These are phyloP conservation scores for Stagonosporopsis rhizophila DNA, from an alignment of 2,329 filamentous ascomycete genomes.

Conservation along the genomic window DNA sequence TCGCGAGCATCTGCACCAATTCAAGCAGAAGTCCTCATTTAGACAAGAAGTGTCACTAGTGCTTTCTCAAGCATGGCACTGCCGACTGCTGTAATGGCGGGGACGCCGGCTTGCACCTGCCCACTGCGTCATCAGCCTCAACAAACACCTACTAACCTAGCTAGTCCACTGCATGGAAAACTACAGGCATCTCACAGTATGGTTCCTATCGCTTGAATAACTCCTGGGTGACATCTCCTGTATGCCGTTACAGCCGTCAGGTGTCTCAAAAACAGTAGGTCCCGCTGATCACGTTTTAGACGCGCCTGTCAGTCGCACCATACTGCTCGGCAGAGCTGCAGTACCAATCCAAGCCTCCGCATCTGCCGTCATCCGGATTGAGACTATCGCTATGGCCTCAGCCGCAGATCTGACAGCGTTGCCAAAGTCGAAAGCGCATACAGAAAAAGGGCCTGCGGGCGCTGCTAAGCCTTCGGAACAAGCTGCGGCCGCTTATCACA, in stretches of 20 bases:
- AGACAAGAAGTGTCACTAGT: background rate
- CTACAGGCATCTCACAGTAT: background rate
- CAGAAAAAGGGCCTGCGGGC: slow-evolving; percentile 10
- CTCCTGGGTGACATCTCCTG: background rate
- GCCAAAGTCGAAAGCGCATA: slow-evolving; percentile 40
- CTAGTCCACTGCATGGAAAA: background rate
- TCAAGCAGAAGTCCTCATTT: background rate
- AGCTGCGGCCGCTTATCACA: slow-evolving; percentile 1
- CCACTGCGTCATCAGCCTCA: slow-evolving; percentile 22
- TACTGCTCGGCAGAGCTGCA: slow-evolving; percentile 1
- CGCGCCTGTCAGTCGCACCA: slow-evolving; percentile 10
- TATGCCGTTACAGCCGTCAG: slow-evolving; percentile 10
- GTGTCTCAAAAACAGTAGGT: slow-evolving; percentile 1
- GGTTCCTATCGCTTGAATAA: background rate
- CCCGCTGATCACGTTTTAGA: slow-evolving; percentile 11
- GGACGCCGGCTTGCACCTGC: slow-evolving; percentile 6
- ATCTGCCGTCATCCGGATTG: slow-evolving; percentile 7
- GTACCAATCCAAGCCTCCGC: slow-evolving; percentile 13
- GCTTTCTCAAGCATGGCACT: background rate
- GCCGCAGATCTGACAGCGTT: slow-evolving; percentile 38
- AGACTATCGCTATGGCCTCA: slow-evolving; percentile 33
- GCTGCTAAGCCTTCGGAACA: slow-evolving; percentile 17
- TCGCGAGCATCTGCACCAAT: background rate
- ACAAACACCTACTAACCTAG: slow-evolving; percentile 6
- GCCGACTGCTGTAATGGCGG: slow-evolving; percentile 2